A percentile compares a stretch with the other conserved stretches of the same genome.
These are phyloP conservation scores for Thraustotheca clavata DNA, from an alignment of 352 stramenopile genomes.

Conservation along the genomic window DNA sequence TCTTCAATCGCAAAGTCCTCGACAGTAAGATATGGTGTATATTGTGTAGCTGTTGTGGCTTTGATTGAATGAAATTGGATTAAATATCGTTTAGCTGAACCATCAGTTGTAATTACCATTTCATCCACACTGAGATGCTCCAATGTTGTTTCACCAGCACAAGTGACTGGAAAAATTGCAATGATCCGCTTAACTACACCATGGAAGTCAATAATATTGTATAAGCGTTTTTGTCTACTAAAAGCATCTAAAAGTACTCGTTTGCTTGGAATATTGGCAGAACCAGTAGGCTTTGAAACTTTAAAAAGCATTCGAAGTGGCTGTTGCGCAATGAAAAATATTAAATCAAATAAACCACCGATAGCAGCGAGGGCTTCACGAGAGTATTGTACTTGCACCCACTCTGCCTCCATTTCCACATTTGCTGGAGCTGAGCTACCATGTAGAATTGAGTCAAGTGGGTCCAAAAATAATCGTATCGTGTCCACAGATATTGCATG, in stretches of 20 bases:
- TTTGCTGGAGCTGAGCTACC: slow-evolving; percentile 29
- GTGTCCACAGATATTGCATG: slow-evolving; percentile 51
- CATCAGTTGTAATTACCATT: slow-evolving; percentile 53
- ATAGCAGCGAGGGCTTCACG: slow-evolving; percentile 53
- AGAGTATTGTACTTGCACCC: slow-evolving; percentile 63
- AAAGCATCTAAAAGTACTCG: neutral
- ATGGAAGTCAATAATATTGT: slow-evolving; percentile 40
- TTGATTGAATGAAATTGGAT: slow-evolving; percentile 42
- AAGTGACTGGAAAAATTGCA: slow-evolving; percentile 37
- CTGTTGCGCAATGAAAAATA: slow-evolving; percentile 27
- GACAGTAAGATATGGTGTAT: slow-evolving; percentile 36
- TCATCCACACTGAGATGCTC: slow-evolving; percentile 61
- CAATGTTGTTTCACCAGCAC: slow-evolving; percentile 24
- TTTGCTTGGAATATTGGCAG: neutral
- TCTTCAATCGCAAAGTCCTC: slow-evolving; percentile 62
- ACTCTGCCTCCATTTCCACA: slow-evolving; percentile 70
- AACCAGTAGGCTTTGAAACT: neutral
- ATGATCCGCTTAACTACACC: slow-evolving; percentile 51
- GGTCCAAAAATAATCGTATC: slow-evolving; percentile 51
- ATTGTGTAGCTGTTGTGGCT: neutral
- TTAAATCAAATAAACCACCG: slow-evolving; percentile 50
- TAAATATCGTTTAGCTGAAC: slow-evolving; percentile 38
- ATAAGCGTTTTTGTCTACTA: neutral
- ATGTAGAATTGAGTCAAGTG: slow-evolving; percentile 31
- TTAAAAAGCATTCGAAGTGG: slow-evolving; percentile 2